These are phyloP conservation scores for Quercus glauca DNA, from an alignment of 306 rosid genomes.

Conservation along the genomic window DNA sequence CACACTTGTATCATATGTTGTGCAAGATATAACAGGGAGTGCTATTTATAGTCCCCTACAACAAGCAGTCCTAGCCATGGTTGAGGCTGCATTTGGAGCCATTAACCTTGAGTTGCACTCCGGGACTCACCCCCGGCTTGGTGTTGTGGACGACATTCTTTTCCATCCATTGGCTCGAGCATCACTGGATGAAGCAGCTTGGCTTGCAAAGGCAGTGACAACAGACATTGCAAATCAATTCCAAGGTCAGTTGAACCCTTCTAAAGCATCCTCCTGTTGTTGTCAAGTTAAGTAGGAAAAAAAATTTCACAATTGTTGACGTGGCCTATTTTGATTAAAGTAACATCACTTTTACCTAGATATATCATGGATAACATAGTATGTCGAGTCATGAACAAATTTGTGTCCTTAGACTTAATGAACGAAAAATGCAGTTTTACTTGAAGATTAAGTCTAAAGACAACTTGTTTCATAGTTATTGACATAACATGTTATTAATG, in stretches of 20 bases:
- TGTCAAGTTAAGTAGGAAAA: not conserved
- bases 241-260: conserved; percentile 43
- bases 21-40: conserved; percentile 56
- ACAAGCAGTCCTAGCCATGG: conserved; percentile 60
- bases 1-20: conserved; percentile 64
- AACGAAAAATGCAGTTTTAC: too few relatives aligned
- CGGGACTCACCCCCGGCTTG: conserved; percentile 78
- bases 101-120: conserved; percentile 64
- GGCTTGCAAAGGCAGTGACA: conserved; percentile 76
- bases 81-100: conserved; percentile 64
- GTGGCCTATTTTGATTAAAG: fast-evolving
- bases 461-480: too few relatives aligned
- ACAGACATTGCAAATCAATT: conserved; percentile 60
- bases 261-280: not conserved
- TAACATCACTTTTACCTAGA: too few relatives aligned
- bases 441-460: too few relatives aligned
- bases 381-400: too few relatives aligned
- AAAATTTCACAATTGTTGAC: too few relatives aligned
- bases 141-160: conserved; percentile 76
- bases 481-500: too few relatives aligned
- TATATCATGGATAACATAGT: too few relatives aligned
- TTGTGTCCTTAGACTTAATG: too few relatives aligned
- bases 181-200: conserved; percentile 69
- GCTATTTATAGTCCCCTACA: conserved; percentile 75
- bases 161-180: conserved; percentile 73